A percentile compares a stretch with the other conserved stretches of the same genome.
Evolutionary conservation across 2,329 filamentous ascomycete genomes (phyloP).

Genomic region (Colletotrichum cordylinicola): DNA sequence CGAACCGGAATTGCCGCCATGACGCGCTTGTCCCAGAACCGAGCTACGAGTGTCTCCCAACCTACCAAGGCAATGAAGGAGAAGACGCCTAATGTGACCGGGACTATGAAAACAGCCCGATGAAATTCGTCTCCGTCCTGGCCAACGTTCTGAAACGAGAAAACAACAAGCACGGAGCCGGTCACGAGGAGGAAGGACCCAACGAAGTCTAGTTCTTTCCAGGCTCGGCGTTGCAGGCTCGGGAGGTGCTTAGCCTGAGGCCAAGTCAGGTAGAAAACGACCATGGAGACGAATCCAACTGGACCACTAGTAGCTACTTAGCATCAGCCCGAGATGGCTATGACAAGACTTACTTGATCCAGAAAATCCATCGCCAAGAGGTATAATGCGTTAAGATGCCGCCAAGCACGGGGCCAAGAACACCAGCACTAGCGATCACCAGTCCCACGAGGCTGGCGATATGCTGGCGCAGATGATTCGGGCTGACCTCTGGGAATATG

Average conservation of each 20-base stretch:
- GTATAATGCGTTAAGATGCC: constrained; percentile 55
- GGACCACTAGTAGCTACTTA: constrained; percentile 47
- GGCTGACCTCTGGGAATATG: constrained; percentile 56
- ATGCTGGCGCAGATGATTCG: constrained; percentile 41
- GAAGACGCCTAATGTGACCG: constrained; percentile 41
- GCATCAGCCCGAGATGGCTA: not conserved
- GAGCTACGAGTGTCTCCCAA: constrained; percentile 43
- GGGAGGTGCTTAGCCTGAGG: constrained; percentile 48
- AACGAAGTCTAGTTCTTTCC: constrained; percentile 57
- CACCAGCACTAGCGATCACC: constrained; percentile 52
- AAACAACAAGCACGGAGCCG: constrained; percentile 60
- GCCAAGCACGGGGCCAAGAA: constrained; percentile 58
- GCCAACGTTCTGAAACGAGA: constrained; percentile 61
- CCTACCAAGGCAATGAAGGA: constrained; percentile 41
- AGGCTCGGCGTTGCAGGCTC: constrained; percentile 41
- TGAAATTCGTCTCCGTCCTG: constrained; percentile 44
- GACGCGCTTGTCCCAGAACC: constrained; percentile 34
- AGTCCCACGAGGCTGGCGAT: constrained; percentile 55
- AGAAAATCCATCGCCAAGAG: constrained; percentile 63
- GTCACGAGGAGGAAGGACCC: constrained; percentile 60
- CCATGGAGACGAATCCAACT: constrained; percentile 50
- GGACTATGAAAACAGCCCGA: constrained; percentile 44
- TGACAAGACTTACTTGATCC: constrained; percentile 56
- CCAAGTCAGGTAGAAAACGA: constrained; percentile 56
- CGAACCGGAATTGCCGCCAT: constrained; percentile 53